These are phyloP conservation scores for Bruguiera sexangula DNA, from an alignment of 345 rosid genomes.

Conservation along the genomic window DNA sequence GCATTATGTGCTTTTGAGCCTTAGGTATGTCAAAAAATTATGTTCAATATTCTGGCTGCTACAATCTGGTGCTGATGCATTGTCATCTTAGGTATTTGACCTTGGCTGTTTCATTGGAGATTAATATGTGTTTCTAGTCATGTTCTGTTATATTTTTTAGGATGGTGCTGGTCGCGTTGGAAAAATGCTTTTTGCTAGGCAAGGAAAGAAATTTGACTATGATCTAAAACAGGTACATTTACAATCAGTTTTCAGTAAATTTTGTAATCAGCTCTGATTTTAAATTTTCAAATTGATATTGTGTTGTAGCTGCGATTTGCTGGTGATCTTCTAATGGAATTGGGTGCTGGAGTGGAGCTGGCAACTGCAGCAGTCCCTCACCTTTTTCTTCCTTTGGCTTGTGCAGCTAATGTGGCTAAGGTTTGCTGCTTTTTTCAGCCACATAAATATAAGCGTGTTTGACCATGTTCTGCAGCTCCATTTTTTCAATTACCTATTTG, in stretches of 20 bases:
- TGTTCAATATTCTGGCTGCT: no score
- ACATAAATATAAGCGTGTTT: not conserved
- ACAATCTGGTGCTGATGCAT: not conserved
- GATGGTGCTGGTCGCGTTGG: constrained; percentile 99
- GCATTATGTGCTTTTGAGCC: no score
- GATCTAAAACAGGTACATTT: constrained; percentile 81
- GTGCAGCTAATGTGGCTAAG: constrained; percentile 97
- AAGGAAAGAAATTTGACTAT: constrained; percentile 96
- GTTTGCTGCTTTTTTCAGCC: constrained; percentile 28
- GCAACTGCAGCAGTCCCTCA: constrained; percentile 91
- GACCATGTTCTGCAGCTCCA: constrained; percentile 10
- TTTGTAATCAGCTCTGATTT: not conserved
- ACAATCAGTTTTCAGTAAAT: not conserved
- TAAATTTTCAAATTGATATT: constrained; percentile 17
- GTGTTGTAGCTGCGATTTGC: constrained; percentile 68
- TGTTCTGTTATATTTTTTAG: constrained; percentile 33
- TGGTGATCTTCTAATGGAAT: constrained; percentile 92
- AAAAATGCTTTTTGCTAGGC: constrained; percentile 91
- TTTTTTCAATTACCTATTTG: constrained; percentile 19
- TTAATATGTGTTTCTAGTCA: not conserved
- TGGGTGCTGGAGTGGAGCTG: constrained; percentile 97
- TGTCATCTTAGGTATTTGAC: not conserved
- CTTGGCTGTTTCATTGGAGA: not conserved
- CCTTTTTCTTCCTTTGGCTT: constrained; percentile 96
- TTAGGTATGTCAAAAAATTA: no score